Conservation (phyloP, 768 basidiomycete species). For the Boletus rubroflammeus region DNA sequence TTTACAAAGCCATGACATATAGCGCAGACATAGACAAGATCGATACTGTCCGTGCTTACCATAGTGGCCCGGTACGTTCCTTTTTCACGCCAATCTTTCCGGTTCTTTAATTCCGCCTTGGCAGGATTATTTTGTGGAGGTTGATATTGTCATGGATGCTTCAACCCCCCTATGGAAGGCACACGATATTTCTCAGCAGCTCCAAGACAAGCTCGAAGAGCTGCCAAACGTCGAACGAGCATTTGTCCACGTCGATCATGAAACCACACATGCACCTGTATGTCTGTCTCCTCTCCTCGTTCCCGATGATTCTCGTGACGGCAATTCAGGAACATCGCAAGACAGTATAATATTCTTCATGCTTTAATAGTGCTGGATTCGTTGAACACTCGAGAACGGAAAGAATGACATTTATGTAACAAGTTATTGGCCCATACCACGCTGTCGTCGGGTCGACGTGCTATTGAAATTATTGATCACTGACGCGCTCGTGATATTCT, state of each 20-base stretch:
- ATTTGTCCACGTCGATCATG: constrained; percentile 94
- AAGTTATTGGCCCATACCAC: neutral
- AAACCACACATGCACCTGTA: constrained; percentile 76
- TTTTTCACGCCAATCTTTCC: neutral
- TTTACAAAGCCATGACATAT: constrained; percentile 89
- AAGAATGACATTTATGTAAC: neutral
- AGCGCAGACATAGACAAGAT: constrained; percentile 80
- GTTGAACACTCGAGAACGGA: neutral
- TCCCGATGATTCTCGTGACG: neutral
- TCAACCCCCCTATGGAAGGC: constrained; percentile 87
- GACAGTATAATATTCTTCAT: constrained; percentile 19
- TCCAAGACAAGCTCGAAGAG: constrained; percentile 87
- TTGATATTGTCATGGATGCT: constrained; percentile 91
- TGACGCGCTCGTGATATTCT: neutral
- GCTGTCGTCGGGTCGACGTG: neutral
- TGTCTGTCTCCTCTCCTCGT: constrained; percentile 12
- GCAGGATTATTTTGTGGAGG: constrained; percentile 89
- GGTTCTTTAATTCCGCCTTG: neutral
- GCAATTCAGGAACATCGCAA: constrained; percentile 44
- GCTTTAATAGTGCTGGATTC: neutral
- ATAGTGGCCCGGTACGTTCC: constrained; percentile 68
- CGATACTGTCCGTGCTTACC: constrained; percentile 92
- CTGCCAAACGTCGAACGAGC: constrained; percentile 89
- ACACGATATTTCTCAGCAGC: constrained; percentile 77
- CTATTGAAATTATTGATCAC: constrained; percentile 1